phyloP scores from a whole-genome alignment of 2,329 filamentous ascomycete genomes.

The Aspergillus fumigatus region DNA sequence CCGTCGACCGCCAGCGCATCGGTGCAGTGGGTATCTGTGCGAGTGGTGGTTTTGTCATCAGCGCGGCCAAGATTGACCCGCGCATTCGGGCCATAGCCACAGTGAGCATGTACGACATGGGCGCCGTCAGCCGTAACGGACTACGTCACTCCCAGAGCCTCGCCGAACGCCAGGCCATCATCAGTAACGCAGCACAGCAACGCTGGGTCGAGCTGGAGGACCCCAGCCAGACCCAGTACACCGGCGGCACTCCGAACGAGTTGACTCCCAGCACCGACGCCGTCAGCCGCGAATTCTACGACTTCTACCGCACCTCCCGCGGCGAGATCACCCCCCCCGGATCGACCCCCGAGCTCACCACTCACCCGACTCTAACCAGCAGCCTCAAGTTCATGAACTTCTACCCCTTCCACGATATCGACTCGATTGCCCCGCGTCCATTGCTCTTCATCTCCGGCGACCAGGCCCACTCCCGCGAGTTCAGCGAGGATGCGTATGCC shows the following conservation, averaged over 20 bases:
- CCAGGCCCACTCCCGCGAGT: slow-evolving; percentile 11
- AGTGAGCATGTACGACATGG: slow-evolving; percentile 13
- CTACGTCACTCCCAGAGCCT: slow-evolving; percentile 10
- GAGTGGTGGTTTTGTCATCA: slow-evolving; percentile 24
- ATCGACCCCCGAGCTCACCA: slow-evolving; percentile 13
- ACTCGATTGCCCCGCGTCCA: slow-evolving; percentile 22
- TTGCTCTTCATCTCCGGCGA: slow-evolving; percentile 20
- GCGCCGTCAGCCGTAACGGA: slow-evolving; percentile 7
- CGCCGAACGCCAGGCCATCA: slow-evolving; percentile 10
- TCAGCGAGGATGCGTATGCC: slow-evolving; percentile 10
- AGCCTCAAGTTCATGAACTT: slow-evolving; percentile 28
- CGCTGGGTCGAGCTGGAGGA: slow-evolving; percentile 2
- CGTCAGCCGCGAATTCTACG: slow-evolving; percentile 26
- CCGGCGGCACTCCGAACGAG: slow-evolving; percentile 16
- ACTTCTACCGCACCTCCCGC: slow-evolving; percentile 30
- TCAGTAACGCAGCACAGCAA: slow-evolving; percentile 13
- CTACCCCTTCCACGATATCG: slow-evolving; percentile 17
- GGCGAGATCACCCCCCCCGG: too few relatives aligned
- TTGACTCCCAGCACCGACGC: slow-evolving; percentile 17
- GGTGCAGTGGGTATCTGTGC: slow-evolving; percentile 26
- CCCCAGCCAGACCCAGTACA: background rate
- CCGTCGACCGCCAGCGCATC: slow-evolving; percentile 23
- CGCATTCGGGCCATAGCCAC: slow-evolving; percentile 17
- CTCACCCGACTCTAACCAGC: slow-evolving; percentile 27
- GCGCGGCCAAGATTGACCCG: slow-evolving; percentile 31